Conservation (phyloP, 2,329 filamentous ascomycete species). For the Xylaria sp. region DNA sequence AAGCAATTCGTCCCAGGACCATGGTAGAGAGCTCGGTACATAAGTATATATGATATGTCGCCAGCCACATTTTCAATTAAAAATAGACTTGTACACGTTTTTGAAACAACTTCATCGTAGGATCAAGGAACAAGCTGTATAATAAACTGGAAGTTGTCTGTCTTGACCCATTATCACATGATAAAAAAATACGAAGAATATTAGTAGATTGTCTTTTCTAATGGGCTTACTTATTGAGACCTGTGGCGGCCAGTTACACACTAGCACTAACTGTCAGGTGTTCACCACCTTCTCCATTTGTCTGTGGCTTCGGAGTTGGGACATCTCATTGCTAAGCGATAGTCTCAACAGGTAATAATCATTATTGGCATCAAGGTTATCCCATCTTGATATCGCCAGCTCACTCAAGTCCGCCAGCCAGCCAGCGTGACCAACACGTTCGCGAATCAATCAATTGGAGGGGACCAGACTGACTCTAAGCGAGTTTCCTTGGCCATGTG, state of each 20-base stretch:
- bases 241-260: neutral
- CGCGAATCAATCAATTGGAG: neutral
- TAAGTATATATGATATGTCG: too few species aligned
- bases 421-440: neutral
- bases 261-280: neutral
- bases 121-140: neutral
- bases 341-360: neutral
- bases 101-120: neutral
- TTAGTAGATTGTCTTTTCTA: neutral
- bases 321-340: neutral
- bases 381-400: neutral
- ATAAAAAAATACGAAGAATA: constrained; percentile 8
- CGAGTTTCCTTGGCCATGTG: constrained; percentile 21
- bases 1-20: neutral
- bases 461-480: constrained; percentile 5
- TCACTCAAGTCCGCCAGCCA: neutral
- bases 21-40: neutral
- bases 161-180: neutral
- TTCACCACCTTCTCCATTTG: constrained; percentile 10
- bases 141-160: neutral
- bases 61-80: neutral
- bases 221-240: neutral
- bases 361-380: neutral
- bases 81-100: neutral
- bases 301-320: neutral